Base-by-base conservation (phyloP, 106 monocot genomes). In the Apostasia ramifera region DNA sequence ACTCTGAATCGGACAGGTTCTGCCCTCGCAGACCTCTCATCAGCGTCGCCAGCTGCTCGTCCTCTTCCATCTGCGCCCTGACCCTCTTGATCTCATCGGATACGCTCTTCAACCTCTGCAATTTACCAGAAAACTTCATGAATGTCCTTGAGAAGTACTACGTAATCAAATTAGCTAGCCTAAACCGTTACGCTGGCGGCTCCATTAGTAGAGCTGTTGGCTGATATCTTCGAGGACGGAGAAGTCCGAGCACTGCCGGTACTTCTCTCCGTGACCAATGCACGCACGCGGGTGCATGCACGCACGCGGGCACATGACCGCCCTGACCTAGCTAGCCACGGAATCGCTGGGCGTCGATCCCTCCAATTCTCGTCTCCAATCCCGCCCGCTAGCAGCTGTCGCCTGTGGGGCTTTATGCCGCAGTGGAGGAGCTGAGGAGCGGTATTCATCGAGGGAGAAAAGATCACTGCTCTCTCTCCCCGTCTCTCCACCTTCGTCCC, bases 1-100 rank as follows among this genome's bases (percentile, higher is more conserved):
- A 98, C 72, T 98, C 93, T 1, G 81, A 79, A 76, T 98, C 93
- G 0, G 73, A 67, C 8, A 98, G 85, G 60, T 98, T 98, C 85
- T 98, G 93, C 5, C 98, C 98, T 4, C 98, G 78, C 7, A 98
- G 77, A 1, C 98, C 97, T 68, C 87, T 86, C 98, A 98, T 93
- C 61, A 98, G 83, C 37, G 77, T 44, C 5, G 90, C 58, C 49
- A 98, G 74, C 81, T 98, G 98, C 76, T 98, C 98, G 59, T 98
- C 98, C 81, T 87, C 90, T 78, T 98, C 98, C 93, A 98, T 90
- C 78, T 90, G 89, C 57, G 83, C 85, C 64, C 98, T 71, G 68
- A 93, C 98, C 65, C 82, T 80, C 74, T 74, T 83, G 46, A 98
- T 98, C 79, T 98, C 98, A 52, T 75, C 83, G 59, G 98, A 98